These are phyloP conservation scores for Strobilomyces confusus DNA, from an alignment of 768 basidiomycete species.

Conservation along the genomic window DNA sequence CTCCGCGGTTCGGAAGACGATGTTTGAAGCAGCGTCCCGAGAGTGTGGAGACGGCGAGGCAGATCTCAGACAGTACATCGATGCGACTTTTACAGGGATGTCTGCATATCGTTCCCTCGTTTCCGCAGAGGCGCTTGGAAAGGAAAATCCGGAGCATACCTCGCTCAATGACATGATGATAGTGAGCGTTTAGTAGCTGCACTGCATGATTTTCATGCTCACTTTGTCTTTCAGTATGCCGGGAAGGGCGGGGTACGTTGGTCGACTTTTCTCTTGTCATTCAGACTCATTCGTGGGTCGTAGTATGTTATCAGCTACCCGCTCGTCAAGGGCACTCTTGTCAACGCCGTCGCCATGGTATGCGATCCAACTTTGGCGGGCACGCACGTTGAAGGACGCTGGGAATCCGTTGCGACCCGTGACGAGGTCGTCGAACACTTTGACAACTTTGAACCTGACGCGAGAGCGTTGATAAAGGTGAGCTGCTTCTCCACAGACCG, in stretches of 20 bases:
- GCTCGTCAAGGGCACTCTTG: slow-evolving; percentile 31
- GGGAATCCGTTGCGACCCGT: slow-evolving; percentile 26
- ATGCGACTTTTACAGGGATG: slow-evolving; percentile 41
- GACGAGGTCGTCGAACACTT: slow-evolving; percentile 33
- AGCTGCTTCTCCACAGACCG: background rate
- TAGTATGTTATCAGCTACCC: slow-evolving; percentile 42
- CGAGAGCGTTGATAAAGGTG: slow-evolving; percentile 28
- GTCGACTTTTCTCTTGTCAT: background rate
- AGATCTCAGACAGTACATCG: slow-evolving; percentile 9
- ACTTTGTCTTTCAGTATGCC: slow-evolving; percentile 15
- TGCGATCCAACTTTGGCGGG: slow-evolving; percentile 29
- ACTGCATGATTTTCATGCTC: background rate
- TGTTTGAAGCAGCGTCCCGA: slow-evolving; percentile 19
- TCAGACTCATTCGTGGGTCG: background rate
- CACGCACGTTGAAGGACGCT: slow-evolving; percentile 30
- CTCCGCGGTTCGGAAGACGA: slow-evolving; percentile 22
- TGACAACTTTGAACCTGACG: slow-evolving; percentile 37
- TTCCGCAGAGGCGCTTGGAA: slow-evolving; percentile 29
- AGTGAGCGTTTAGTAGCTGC: slow-evolving; percentile 17
- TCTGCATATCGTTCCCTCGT: slow-evolving; percentile 38
- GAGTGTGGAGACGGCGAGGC: background rate
- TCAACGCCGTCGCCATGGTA: slow-evolving; percentile 35
- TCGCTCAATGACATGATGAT: slow-evolving; percentile 15
- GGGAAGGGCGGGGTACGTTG: slow-evolving; percentile 7
- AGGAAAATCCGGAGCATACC: slow-evolving; percentile 20